Conservation (phyloP, 768 basidiomycete species). For the Trametes punicea region DNA sequence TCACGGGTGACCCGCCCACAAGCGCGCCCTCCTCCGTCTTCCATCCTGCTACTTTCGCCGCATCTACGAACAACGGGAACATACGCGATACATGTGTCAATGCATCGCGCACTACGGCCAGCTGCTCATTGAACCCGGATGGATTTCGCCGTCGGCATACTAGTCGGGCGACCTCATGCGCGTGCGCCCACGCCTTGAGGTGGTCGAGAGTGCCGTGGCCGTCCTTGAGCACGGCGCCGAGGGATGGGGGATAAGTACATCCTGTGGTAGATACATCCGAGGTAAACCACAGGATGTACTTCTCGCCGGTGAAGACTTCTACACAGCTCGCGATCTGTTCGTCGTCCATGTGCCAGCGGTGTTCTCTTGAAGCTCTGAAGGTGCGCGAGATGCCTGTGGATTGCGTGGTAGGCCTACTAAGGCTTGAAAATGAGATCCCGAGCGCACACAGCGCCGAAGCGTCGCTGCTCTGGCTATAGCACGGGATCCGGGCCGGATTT, state of each 20-base stretch:
- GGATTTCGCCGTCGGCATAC: background rate
- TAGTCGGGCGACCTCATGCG: conserved; percentile 21
- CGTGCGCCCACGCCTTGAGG: conserved; percentile 51
- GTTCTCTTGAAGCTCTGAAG: background rate
- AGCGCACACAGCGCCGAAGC: conserved; percentile 1
- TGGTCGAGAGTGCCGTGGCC: conserved; percentile 46
- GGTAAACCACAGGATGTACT: conserved; percentile 54
- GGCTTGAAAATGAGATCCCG: conserved; percentile 9
- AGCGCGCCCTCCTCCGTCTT: conserved; percentile 26
- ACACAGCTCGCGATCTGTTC: conserved; percentile 31
- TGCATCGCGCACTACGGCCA: conserved; percentile 13
- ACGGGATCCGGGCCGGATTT: conserved; percentile 3
- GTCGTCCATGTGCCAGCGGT: conserved; percentile 4
- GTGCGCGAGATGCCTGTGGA: background rate
- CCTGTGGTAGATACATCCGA: conserved; percentile 9
- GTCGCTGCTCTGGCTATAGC: background rate
- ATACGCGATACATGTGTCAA: conserved; percentile 9
- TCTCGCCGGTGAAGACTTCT: conserved; percentile 41
- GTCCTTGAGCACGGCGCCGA: conserved; percentile 51
- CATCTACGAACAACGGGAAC: conserved; percentile 22
- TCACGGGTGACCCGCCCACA: conserved; percentile 22
- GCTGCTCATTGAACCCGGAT: conserved; percentile 1
- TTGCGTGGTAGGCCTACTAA: background rate
- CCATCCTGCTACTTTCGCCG: conserved; percentile 20
- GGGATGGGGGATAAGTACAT: conserved; percentile 2